Evolutionary conservation across 1,139 yeast species (phyloP), one percentile per base, ranked within the genome.

Genomic region (Taphrina flavorubra): DNA sequence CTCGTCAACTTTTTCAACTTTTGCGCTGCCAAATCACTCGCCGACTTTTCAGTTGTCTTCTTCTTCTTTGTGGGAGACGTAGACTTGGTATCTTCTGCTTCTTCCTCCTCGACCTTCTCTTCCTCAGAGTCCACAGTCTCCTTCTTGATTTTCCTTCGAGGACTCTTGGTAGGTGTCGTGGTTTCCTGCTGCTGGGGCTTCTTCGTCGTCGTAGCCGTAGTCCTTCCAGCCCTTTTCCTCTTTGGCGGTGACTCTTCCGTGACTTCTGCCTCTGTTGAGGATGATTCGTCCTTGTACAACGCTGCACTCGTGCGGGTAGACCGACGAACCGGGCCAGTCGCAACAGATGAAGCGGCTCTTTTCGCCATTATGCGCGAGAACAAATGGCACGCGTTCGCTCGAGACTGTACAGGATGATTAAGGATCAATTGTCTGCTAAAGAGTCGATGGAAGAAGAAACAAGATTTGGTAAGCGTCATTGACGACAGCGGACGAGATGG

Each of bases 1-100:
- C 62, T 40, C 39, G 61, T 59, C 42, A 65, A 61, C 46, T 65
- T 65, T 31, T 57, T 65, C 49, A 65, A 36, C 31, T 57, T 65
- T 11, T 57, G 62, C 2, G 68, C 63, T n/a, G 55, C 53, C 44
- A 65, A 31, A 20, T 39, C 51, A 13, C 44, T 31, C 31, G 68
- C 62, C 37, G 47, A 46, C 36, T 65, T 57, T 31, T 37, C 63
- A 20, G 34, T 55, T 31, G 51, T 49, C 62, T 56, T 56, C 39
- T 46, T 55, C 40, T 59, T 40, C 56, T 55, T 55, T 10, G 44
- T 13, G 10, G 58, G 58, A 3, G 63, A 47, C 36, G 31, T 20
- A 4, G 44, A 44, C 37, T 34, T 18, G 16, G 25, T 44, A 4
- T 51, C 60, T 16, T 42, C 58, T 10, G 40, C 60, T 6, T 55